phyloP scores from a whole-genome alignment of 306 rosid genomes.

The Rosa persica region DNA sequence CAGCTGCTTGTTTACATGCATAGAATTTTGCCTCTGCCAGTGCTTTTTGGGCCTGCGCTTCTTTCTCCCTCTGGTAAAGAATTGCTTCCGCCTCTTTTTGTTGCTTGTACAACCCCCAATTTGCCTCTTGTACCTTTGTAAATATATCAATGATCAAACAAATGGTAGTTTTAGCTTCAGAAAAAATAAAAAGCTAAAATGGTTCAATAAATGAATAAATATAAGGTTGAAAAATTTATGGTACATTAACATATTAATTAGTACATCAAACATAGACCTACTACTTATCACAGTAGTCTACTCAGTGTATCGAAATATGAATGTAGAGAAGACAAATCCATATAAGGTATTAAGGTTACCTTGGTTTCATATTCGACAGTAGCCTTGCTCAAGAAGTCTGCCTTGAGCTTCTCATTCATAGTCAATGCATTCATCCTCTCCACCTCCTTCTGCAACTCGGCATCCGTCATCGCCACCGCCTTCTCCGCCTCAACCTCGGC shows the following conservation, averaged over 20 bases:
- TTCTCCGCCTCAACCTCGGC: slow-evolving; percentile 37
- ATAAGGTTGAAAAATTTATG: too few species aligned
- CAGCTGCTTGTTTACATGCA: slow-evolving; percentile 29
- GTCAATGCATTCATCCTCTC: slow-evolving; percentile 42
- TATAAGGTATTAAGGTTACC: slow-evolving; percentile 11
- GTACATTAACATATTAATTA: too few species aligned
- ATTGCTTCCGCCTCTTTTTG: slow-evolving; percentile 36
- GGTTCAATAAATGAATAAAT: too few species aligned
- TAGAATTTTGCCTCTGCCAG: slow-evolving; percentile 27
- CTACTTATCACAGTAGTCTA: too few species aligned
- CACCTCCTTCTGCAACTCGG: slow-evolving; percentile 34
- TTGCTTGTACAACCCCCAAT: slow-evolving; percentile 37
- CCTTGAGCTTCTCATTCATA: slow-evolving; percentile 38
- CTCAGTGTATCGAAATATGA: too few species aligned
- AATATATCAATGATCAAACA: too few species aligned
- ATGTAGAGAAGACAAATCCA: too few species aligned
- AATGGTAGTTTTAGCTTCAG: too few species aligned
- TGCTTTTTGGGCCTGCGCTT: slow-evolving; percentile 31
- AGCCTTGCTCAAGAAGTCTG: slow-evolving; percentile 38
- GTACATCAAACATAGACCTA: too few species aligned
- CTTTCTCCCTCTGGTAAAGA: slow-evolving; percentile 27
- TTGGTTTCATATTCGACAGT: slow-evolving; percentile 44
- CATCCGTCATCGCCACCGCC: slow-evolving; percentile 40
- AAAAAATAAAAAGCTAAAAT: too few species aligned
- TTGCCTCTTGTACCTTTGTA: slow-evolving; percentile 41